Evolutionary conservation across 768 basidiomycete genomes (phyloP), one percentile per base, ranked within the genome.

Genomic region (Lyophyllum shimeji): DNA sequence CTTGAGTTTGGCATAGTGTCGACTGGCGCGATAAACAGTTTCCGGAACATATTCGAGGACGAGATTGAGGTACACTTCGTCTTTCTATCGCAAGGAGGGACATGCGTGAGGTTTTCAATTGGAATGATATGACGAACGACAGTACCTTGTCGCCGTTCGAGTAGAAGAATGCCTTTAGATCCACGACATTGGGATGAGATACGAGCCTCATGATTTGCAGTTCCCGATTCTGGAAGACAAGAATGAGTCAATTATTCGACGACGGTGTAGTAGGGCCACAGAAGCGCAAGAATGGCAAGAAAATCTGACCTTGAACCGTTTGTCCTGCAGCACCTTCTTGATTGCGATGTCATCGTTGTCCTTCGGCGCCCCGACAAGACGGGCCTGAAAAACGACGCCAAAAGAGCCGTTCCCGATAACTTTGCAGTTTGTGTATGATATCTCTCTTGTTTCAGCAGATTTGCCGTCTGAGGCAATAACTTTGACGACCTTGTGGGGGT

Each of bases 291-390:
- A 61, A 58, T 58, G 57, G 18, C 57, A 60, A 56, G 51, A 53
- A 50, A 65, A 60, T 75, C 82, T 60, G 59, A 95, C 96, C 93
- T 99, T 99, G 90, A 99, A 99, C 63, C 97, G 86, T 82, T 99
- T 99, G 79, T 99, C 97, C 81, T 99, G 97, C 59, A 99, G 76
- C 49, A 99, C 97, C 81, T 98, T 98, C 92, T 99, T 99, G 83
- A 99, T 99, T 48, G 97, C 97, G 68, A 99, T 97, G 63, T 98
- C 94, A 56, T 90, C 89, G 18, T 76, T 77, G 31, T 82, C 83
- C 66, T 84, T 83, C 43, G 80, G 74, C 7, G 80, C 79, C 13
- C 79, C 79, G 48, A 95, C 78, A 53, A 98, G 85, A 74, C 86
- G 93, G 56, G 95, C 96, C 62, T 95, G 93, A 73, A 95, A 98